phyloP scores from a whole-genome alignment of 768 basidiomycete genomes.

The Mycena epipterygia region DNA sequence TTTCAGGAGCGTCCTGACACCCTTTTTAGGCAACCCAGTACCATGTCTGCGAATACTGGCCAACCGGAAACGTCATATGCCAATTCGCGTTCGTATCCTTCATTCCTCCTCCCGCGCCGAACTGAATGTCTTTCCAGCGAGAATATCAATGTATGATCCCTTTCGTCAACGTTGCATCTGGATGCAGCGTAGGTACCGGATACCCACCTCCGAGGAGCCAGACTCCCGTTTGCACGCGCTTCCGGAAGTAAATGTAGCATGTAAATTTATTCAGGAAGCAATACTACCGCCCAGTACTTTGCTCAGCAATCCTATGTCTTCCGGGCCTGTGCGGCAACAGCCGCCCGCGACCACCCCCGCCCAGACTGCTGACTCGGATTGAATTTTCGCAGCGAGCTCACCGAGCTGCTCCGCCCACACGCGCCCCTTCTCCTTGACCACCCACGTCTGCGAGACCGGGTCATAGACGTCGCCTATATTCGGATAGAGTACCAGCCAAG shows the following conservation, averaged over 20 bases:
- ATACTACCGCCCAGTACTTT: background rate
- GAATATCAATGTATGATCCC: background rate
- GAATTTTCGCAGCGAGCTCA: conserved; percentile 8
- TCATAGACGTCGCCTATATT: conserved; percentile 76
- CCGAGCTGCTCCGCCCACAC: conserved; percentile 25
- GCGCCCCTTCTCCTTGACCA: conserved; percentile 11
- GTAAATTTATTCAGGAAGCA: background rate
- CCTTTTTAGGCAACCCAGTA: conserved; percentile 63
- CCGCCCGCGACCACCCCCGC: conserved; percentile 73
- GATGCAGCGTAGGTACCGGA: background rate
- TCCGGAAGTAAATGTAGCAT: background rate
- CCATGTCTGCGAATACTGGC: conserved; percentile 77
- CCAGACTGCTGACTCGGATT: conserved; percentile 48
- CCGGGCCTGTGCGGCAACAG: conserved; percentile 74
- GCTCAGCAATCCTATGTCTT: conserved; percentile 57
- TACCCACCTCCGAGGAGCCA: background rate
- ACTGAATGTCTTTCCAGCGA: background rate
- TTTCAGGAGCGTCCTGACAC: background rate
- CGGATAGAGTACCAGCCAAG: conserved; percentile 79
- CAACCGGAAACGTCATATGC: conserved; percentile 73
- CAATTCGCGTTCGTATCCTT: conserved; percentile 63
- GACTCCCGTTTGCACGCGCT: background rate
- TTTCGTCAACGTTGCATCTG: background rate
- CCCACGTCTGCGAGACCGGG: conserved; percentile 60
- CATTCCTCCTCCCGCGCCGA: background rate